phyloP scores from a whole-genome alignment of 2,329 filamentous ascomycete genomes.

The Pseudogymnoascus sp. region DNA sequence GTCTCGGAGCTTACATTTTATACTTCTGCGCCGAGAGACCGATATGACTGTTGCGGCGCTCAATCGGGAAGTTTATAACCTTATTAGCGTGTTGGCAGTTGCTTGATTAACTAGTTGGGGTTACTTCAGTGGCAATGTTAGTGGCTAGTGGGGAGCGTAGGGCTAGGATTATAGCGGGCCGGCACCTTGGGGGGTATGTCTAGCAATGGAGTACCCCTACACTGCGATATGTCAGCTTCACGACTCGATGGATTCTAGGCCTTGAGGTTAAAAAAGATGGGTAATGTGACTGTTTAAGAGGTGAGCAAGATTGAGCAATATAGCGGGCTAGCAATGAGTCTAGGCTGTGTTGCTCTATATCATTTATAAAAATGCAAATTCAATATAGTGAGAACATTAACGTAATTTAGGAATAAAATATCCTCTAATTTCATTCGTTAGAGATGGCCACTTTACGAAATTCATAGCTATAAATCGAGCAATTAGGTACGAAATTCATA shows the following conservation, averaged over 20 bases:
- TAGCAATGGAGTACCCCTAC: background rate
- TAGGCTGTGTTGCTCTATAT: background rate
- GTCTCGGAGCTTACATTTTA: background rate
- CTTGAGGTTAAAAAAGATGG: background rate
- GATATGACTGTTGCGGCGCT: constrained; percentile 4
- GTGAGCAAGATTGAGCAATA: background rate
- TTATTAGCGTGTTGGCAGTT: background rate
- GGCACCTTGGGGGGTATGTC: background rate
- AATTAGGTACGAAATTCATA: background rate
- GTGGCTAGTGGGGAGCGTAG: background rate
- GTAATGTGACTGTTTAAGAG: background rate
- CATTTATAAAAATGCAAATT: background rate
- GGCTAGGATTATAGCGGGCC: background rate
- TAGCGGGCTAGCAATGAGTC: background rate
- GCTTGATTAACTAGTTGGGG: background rate
- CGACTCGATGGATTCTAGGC: background rate
- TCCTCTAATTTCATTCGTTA: background rate
- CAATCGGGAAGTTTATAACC: background rate
- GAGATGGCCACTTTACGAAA: background rate
- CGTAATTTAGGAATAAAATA: background rate
- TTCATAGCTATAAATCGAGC: background rate
- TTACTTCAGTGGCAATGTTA: background rate
- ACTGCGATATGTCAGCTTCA: background rate
- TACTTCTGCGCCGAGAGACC: background rate
- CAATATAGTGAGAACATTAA: background rate